Evolutionary conservation across 768 basidiomycete genomes (phyloP).

Genomic region (Trametes punicea): DNA sequence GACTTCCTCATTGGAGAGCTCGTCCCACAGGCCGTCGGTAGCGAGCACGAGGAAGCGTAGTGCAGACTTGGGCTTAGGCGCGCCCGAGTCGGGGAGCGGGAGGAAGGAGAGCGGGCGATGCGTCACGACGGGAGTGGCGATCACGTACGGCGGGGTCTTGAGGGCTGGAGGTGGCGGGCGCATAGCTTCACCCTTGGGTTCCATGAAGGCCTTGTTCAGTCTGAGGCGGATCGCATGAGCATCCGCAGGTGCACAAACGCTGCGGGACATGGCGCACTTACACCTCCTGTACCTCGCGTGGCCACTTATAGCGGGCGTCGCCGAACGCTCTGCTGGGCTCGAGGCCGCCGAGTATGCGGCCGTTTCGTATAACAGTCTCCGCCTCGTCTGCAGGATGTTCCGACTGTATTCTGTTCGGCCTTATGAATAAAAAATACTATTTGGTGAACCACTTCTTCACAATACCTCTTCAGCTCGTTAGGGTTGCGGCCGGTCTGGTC

Average conservation of each 20-base stretch:
- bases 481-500: slow-evolving; percentile 95
- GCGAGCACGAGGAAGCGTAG: slow-evolving; percentile 84
- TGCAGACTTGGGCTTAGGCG: slow-evolving; percentile 33
- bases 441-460: slow-evolving; percentile 6
- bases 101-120: slow-evolving; percentile 66
- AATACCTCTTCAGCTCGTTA: slow-evolving; percentile 76
- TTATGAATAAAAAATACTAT: neutral
- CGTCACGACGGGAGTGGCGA: slow-evolving; percentile 75
- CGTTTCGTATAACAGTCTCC: slow-evolving; percentile 67
- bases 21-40: slow-evolving; percentile 68
- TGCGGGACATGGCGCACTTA: slow-evolving; percentile 33
- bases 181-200: slow-evolving; percentile 56
- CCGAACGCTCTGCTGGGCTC: slow-evolving; percentile 88
- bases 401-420: slow-evolving; percentile 55
- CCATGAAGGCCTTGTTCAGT: slow-evolving; percentile 63
- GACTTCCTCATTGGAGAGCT: slow-evolving; percentile 71
- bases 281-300: slow-evolving; percentile 67
- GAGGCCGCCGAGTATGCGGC: slow-evolving; percentile 83
- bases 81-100: slow-evolving; percentile 26
- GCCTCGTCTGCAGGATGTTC: slow-evolving; percentile 82
- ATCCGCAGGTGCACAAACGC: neutral
- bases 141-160: slow-evolving; percentile 94
- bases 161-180: slow-evolving; percentile 58
- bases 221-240: slow-evolving; percentile 29
- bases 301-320: slow-evolving; percentile 89